Evolutionary conservation across 768 basidiomycete species (phyloP).

Genomic region (Macrocybe gigantea): DNA sequence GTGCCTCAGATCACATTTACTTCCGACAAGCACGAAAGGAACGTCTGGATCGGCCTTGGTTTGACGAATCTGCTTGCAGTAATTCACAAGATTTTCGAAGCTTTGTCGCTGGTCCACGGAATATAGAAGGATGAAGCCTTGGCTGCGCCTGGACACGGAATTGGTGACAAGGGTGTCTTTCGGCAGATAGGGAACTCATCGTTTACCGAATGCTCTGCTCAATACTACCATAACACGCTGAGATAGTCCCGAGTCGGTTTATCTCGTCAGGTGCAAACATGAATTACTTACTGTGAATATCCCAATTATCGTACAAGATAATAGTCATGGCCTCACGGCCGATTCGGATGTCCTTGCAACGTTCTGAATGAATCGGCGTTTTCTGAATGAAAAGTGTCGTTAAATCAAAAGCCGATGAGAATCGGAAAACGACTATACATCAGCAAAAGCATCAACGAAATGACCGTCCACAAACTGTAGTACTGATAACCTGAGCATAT

Average conservation of each 20-base stretch:
- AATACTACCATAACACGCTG: slow-evolving; percentile 7
- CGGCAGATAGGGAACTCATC: too few relatives aligned
- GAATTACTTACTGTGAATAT: slow-evolving; percentile 5
- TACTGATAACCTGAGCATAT: background rate
- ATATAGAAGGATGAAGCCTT: slow-evolving; percentile 19
- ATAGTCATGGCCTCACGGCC: too few relatives aligned
- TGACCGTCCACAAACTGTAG: slow-evolving; percentile 15
- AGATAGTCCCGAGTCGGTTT: background rate
- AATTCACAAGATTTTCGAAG: slow-evolving; percentile 18
- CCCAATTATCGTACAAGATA: slow-evolving; percentile 12
- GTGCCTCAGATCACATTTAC: slow-evolving; percentile 16
- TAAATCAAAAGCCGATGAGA: too few relatives aligned
- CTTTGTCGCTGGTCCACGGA: slow-evolving; percentile 15
- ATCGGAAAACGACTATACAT: too few relatives aligned
- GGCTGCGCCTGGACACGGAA: slow-evolving; percentile 8
- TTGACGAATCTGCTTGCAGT: slow-evolving; percentile 17
- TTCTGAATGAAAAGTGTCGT: too few relatives aligned
- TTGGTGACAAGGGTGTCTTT: too few relatives aligned
- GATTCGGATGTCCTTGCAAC: too few relatives aligned
- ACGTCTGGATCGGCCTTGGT: slow-evolving; percentile 10
- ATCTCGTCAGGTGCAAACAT: too few relatives aligned
- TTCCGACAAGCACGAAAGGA: slow-evolving; percentile 19
- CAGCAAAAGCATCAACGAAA: slow-evolving; percentile 9
- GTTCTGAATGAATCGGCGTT: too few relatives aligned
- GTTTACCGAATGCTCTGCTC: slow-evolving; percentile 15